Percentiles rank a stretch among this genome's conserved stretches.
These are phyloP conservation scores for Hemileia vastatrix DNA, from an alignment of 1,284 basidiomycete species.

Conservation along the genomic window DNA sequence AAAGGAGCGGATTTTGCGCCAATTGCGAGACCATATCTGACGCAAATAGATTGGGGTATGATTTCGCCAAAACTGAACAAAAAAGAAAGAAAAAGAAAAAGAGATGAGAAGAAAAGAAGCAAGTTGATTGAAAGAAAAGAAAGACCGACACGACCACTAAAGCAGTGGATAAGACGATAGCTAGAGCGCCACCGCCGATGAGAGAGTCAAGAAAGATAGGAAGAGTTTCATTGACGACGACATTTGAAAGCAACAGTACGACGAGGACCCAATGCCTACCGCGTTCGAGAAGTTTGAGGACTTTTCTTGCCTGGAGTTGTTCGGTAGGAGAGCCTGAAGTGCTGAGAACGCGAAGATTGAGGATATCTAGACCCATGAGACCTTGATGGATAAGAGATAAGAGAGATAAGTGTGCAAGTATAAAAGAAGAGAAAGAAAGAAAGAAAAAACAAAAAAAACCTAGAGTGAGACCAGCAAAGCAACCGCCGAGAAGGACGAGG, in stretches of 20 bases:
- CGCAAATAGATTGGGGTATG: constrained; percentile 48
- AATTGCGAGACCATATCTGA: constrained; percentile 49
- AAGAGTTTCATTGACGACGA: constrained; percentile 50
- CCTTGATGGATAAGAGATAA: constrained; percentile 46
- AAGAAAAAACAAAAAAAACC: not conserved
- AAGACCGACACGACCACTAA: constrained; percentile 17
- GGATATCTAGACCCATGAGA: constrained; percentile 86
- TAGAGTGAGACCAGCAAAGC: constrained; percentile 22
- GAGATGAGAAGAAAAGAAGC: not conserved
- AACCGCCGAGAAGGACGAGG: constrained; percentile 19
- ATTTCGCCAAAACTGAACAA: constrained; percentile 41
- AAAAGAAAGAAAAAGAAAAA: not conserved
- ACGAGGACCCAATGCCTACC: constrained; percentile 48
- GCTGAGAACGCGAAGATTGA: constrained; percentile 53
- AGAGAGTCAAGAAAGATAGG: constrained; percentile 47
- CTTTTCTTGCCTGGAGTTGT: constrained; percentile 46
- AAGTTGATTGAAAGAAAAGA: too few relatives aligned
- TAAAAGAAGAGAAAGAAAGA: not conserved
- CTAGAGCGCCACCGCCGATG: constrained; percentile 19
- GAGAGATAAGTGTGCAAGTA: not conserved
- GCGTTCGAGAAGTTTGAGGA: constrained; percentile 46
- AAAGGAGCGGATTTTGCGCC: constrained; percentile 49
- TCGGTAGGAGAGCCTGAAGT: constrained; percentile 47
- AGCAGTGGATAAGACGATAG: constrained; percentile 22
- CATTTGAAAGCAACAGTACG: constrained; percentile 48